Evolutionary conservation across 257 asterid species (phyloP).

Genomic region (Forsythia suspensa): DNA sequence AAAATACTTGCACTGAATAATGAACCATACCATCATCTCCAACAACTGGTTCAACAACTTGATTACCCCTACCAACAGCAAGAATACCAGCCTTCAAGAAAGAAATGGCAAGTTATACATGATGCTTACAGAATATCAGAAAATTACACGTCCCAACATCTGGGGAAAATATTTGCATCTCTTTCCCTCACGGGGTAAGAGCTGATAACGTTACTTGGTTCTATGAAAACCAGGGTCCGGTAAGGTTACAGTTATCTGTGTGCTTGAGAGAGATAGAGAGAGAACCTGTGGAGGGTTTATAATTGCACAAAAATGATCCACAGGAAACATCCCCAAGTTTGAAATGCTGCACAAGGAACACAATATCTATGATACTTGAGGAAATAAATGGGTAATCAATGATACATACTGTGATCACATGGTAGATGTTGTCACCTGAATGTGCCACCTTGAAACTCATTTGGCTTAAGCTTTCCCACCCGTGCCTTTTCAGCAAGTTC

Average conservation of each 20-base stretch:
- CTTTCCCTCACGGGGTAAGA: background rate
- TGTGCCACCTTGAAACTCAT: constrained; percentile 98
- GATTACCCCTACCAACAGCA: constrained; percentile 96
- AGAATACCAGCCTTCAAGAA: constrained; percentile 90
- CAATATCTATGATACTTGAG: constrained; percentile 20
- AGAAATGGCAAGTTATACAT: constrained; percentile 31
- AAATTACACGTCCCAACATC: background rate
- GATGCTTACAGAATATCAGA: background rate
- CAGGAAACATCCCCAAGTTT: constrained; percentile 99
- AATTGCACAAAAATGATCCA: constrained; percentile 93
- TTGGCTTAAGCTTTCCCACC: constrained; percentile 86
- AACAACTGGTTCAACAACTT: constrained; percentile 79
- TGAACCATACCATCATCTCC: constrained; percentile 72
- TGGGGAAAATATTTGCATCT: background rate
- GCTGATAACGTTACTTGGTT: background rate
- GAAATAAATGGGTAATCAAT: constrained; percentile 10
- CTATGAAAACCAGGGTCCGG: constrained; percentile 7
- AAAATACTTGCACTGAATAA: constrained; percentile 17
- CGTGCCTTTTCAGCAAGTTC: constrained; percentile 99
- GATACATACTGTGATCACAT: constrained; percentile 6
- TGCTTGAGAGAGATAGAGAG: constrained; percentile 35
- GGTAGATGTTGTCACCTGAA: constrained; percentile 63
- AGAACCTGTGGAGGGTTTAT: constrained; percentile 97
- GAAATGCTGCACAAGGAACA: constrained; percentile 71
- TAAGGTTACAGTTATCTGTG: background rate